These are phyloP conservation scores for Aphanomyces cochlioides DNA, from an alignment of 352 stramenopile species.

Conservation along the genomic window DNA sequence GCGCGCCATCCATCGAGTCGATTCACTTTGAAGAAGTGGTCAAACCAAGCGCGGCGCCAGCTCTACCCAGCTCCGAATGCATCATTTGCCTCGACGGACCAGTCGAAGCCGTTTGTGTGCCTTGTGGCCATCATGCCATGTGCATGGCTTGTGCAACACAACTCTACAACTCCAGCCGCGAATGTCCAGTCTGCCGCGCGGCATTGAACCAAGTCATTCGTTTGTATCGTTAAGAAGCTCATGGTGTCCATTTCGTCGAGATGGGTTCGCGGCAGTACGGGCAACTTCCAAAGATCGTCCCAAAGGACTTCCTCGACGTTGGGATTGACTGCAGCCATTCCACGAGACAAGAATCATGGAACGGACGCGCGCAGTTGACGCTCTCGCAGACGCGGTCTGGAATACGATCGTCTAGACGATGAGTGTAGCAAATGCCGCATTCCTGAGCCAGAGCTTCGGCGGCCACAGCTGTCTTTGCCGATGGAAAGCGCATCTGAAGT, in stretches of 20 bases:
- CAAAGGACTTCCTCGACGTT: constrained; percentile 84
- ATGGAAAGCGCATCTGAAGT: constrained; percentile 59
- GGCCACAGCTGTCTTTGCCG: constrained; percentile 41
- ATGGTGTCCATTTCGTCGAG: constrained; percentile 42
- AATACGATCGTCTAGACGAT: constrained; percentile 57
- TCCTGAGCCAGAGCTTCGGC: constrained; percentile 72
- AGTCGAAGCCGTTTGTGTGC: constrained; percentile 69
- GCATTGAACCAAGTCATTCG: constrained; percentile 71
- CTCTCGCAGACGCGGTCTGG: constrained; percentile 86
- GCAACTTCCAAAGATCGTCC: constrained; percentile 87
- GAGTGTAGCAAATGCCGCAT: constrained; percentile 88
- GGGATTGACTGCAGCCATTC: constrained; percentile 87
- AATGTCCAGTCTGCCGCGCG: constrained; percentile 76
- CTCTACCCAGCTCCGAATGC: constrained; percentile 43
- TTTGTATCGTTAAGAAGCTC: constrained; percentile 55
- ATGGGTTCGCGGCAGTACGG: constrained; percentile 88
- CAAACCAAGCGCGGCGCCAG: neutral
- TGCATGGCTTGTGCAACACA: constrained; percentile 74
- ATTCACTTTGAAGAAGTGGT: constrained; percentile 18
- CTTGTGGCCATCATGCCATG: constrained; percentile 80
- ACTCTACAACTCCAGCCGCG: constrained; percentile 54
- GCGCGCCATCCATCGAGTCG: constrained; percentile 13
- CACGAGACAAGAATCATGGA: constrained; percentile 84
- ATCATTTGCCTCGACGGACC: constrained; percentile 79
- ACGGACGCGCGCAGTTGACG: constrained; percentile 72